phyloP scores from a whole-genome alignment of 805 yeast genomes.

The Saccharomycopsis guyanensis region DNA sequence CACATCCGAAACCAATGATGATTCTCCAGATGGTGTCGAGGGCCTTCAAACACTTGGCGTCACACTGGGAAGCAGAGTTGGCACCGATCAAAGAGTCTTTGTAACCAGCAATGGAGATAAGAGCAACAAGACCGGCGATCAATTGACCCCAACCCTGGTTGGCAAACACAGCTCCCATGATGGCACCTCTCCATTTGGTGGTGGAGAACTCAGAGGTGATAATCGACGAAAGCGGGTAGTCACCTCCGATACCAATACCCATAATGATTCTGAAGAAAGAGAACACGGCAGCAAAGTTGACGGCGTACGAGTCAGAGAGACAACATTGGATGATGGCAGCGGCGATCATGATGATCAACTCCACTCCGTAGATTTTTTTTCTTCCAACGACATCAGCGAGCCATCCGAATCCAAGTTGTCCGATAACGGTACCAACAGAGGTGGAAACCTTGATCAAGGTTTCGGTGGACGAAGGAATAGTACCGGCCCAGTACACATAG shows the following conservation, averaged over 20 bases:
- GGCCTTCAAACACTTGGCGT: constrained; percentile 58
- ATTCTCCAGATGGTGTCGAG: constrained; percentile 95
- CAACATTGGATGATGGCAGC: constrained; percentile 76
- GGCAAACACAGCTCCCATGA: constrained; percentile 93
- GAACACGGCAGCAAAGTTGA: constrained; percentile 67
- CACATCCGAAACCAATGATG: constrained; percentile 80
- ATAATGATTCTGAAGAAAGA: constrained; percentile 72
- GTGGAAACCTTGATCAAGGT: constrained; percentile 83
- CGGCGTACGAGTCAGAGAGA: constrained; percentile 63
- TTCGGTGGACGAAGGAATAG: constrained; percentile 60
- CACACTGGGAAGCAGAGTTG: constrained; percentile 52
- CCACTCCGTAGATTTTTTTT: constrained; percentile 80
- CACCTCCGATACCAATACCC: constrained; percentile 98
- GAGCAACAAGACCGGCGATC: constrained; percentile 75
- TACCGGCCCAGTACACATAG: constrained; percentile 61
- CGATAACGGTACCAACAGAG: constrained; percentile 89
- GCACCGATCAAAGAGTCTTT: constrained; percentile 51
- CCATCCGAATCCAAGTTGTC: constrained; percentile 80
- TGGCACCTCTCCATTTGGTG: constrained; percentile 97
- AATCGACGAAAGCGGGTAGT: constrained; percentile 86
- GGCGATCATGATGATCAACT: constrained; percentile 73
- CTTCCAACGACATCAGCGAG: constrained; percentile 79
- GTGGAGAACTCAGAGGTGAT: constrained; percentile 89
- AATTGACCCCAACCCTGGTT: constrained; percentile 97
- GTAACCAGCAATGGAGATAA: constrained; percentile 70